Base-by-base conservation (phyloP, 352 stramenopile genomes). In the Phytophthora podocarpi region DNA sequence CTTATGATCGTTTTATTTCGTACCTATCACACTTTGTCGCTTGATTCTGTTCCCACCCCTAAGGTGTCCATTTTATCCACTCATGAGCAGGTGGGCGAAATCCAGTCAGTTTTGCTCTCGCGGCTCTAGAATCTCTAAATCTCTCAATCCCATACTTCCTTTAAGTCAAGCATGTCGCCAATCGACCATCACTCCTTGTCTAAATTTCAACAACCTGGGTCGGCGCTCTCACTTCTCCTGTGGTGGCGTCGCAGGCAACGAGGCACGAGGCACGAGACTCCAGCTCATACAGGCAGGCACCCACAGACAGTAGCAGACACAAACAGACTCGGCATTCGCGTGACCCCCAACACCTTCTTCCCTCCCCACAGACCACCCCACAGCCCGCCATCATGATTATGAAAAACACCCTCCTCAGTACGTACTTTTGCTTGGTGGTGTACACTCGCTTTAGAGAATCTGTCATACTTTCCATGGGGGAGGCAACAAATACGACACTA, bases 391-490 rank as follows among this genome's bases (percentile, higher is more conserved):
- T 45, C 37, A 76, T 79, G 66, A 56, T 79, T 26, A 76, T 90
- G 78, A 90, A 89, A 75, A 90, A 90, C 72, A 90, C 81, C 52
- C 66, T 90, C 28, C 59, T 89, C 42, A 89, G 81, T 90, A 75
- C 68, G 78, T 86, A 5, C 9, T 49, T 46, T 39, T 21, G 5
- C 11, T 5, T 41, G 5, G 21, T 24, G 3, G 2, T 47, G 54
- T 49, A 48, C 34, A 50, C 43, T 63, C 54, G 35, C 55, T 48
- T 57, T 56, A 57, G 20, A 21, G 43, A 51, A 27, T n/a, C n/a
- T n/a, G n/a, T n/a, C n/a, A 39, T 7, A 26, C 13, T 21, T 5
- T 4, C 35, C 11, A 41, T 41, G 11, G 35, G 11, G 35, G 11
- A 41, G 21, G 21, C 35, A 41, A 26, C 24, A 21, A 16, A 2